Conservation (phyloP, 2,329 filamentous ascomycete genomes). For the Penicillium sp. region DNA sequence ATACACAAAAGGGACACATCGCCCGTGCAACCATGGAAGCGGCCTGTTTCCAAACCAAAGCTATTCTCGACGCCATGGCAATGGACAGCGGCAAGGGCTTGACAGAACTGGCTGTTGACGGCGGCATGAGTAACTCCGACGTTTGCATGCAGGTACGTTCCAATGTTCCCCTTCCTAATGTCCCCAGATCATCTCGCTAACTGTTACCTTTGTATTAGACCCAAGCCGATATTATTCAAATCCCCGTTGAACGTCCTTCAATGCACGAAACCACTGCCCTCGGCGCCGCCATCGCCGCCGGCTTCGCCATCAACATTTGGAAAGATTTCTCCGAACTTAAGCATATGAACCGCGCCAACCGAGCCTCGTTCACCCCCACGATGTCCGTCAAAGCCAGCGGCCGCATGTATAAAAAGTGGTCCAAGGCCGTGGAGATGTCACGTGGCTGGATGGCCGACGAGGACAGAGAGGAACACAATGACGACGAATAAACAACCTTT, state of each 20-base stretch:
- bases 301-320: slow-evolving; percentile 78
- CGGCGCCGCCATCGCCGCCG: slow-evolving; percentile 84
- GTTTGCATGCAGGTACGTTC: slow-evolving; percentile 73
- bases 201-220: slow-evolving; percentile 43
- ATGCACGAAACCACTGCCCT: slow-evolving; percentile 92
- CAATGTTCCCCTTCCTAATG: slow-evolving; percentile 35
- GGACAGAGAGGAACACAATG: slow-evolving; percentile 27
- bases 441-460: slow-evolving; percentile 61
- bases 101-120: slow-evolving; percentile 76
- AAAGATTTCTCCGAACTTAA: slow-evolving; percentile 70
- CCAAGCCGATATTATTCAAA: slow-evolving; percentile 81
- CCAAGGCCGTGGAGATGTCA: slow-evolving; percentile 76
- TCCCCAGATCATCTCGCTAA: slow-evolving; percentile 43
- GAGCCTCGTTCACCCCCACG: slow-evolving; percentile 68
- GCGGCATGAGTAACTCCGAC: slow-evolving; percentile 84
- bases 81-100: slow-evolving; percentile 77
- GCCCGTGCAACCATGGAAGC: slow-evolving; percentile 87
- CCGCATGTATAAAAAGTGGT: slow-evolving; percentile 69
- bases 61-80: slow-evolving; percentile 89
- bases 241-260: slow-evolving; percentile 76
- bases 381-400: slow-evolving; percentile 59
- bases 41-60: slow-evolving; percentile 88
- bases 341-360: slow-evolving; percentile 68
- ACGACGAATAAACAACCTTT: slow-evolving; percentile 24
- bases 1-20: slow-evolving; percentile 82